Percentiles rank a stretch among this genome's conserved stretches.
Evolutionary conservation across 1,284 basidiomycete species (phyloP).

Genomic region (Agaricales sp.): DNA sequence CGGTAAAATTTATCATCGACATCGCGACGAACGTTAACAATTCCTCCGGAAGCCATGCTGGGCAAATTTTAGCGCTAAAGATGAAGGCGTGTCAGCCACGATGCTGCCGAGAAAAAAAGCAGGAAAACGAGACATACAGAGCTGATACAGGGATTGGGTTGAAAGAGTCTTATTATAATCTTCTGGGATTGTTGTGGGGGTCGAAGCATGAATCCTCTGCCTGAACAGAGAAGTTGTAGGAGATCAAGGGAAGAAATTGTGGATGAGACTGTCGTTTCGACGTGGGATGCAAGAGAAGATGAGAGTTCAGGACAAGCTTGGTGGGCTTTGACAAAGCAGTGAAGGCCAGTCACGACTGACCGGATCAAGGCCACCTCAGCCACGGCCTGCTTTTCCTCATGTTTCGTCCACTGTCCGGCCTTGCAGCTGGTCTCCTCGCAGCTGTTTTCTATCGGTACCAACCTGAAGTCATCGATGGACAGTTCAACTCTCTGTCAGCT

Average conservation of each 20-base stretch:
- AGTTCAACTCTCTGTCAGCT: background rate
- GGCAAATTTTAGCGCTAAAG: constrained; percentile 48
- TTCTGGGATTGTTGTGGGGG: constrained; percentile 62
- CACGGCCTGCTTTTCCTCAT: background rate
- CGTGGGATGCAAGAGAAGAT: constrained; percentile 1
- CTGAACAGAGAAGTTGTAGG: constrained; percentile 51
- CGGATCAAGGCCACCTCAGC: background rate
- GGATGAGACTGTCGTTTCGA: constrained; percentile 11
- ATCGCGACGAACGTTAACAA: constrained; percentile 97
- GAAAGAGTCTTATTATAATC: constrained; percentile 39
- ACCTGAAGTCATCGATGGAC: background rate
- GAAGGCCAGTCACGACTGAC: background rate
- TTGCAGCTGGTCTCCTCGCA: background rate
- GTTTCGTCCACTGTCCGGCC: background rate
- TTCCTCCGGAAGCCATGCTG: constrained; percentile 78
- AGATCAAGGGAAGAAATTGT: constrained; percentile 39
- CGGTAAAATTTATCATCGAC: constrained; percentile 93
- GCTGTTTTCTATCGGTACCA: background rate
- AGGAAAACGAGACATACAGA: constrained; percentile 31
- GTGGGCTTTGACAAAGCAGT: background rate
- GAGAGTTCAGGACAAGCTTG: constrained; percentile 6
- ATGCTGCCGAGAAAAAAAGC: constrained; percentile 2
- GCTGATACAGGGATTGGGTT: constrained; percentile 44
- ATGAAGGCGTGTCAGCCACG: too few species aligned
- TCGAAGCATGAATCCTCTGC: constrained; percentile 86